Conservation (phyloP, 192 early-diverging fungal genomes). For the Podila minutissima region DNA sequence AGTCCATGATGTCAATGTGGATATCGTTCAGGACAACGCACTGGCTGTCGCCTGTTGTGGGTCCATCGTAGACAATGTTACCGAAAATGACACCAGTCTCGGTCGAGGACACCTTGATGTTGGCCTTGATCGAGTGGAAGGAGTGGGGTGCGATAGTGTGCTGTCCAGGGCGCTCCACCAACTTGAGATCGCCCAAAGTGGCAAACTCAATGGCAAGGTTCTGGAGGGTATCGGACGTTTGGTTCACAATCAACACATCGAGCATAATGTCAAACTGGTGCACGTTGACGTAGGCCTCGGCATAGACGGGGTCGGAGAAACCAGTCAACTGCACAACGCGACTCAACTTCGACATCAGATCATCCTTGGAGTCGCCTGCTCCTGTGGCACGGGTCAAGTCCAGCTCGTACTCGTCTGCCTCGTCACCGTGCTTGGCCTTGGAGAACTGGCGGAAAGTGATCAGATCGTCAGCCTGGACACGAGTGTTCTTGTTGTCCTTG, state of each 20-base stretch:
- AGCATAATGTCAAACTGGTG: constrained; percentile 96
- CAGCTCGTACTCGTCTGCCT: constrained; percentile 84
- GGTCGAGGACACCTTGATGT: constrained; percentile 98
- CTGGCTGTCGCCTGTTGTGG: constrained; percentile 87
- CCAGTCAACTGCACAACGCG: constrained; percentile 95
- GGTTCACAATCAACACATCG: constrained; percentile 98
- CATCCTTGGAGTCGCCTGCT: constrained; percentile 70
- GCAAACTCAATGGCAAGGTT: constrained; percentile 98
- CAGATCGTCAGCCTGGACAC: constrained; percentile 88
- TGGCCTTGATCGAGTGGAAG: constrained; percentile 95
- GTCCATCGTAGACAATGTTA: constrained; percentile 99
- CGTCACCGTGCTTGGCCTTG: constrained; percentile 71
- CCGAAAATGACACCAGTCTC: constrained; percentile 99
- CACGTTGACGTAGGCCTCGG: constrained; percentile 96
- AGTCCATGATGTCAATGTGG: constrained; percentile 99
- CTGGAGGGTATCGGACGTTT: constrained; percentile 93
- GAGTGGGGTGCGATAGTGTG: constrained; percentile 91
- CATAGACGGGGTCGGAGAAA: constrained; percentile 99
- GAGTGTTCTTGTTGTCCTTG: constrained; percentile 69
- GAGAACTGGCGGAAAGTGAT: constrained; percentile 90
- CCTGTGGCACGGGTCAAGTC: constrained; percentile 93
- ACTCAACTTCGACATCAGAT: constrained; percentile 91
- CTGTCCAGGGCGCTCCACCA: constrained; percentile 92
- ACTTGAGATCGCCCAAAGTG: constrained; percentile 96
- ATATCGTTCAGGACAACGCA: constrained; percentile 98